Evolutionary conservation across 2,329 filamentous ascomycete genomes (phyloP).

Genomic region (Coniochaeta sp.): DNA sequence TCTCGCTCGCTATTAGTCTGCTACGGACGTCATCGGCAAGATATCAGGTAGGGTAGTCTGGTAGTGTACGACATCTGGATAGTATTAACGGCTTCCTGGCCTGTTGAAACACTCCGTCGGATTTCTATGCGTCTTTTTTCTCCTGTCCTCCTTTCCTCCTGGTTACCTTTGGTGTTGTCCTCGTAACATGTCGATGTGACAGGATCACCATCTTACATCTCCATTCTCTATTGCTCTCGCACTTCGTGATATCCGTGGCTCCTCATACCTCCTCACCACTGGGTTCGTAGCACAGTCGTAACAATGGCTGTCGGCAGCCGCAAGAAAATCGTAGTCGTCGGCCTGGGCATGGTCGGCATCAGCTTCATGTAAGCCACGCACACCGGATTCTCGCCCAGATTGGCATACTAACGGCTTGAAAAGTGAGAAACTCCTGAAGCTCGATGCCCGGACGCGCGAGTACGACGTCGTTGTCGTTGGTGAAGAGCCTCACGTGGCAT

Average conservation of each 20-base stretch:
- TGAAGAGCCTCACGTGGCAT: conserved; percentile 80
- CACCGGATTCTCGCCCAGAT: background rate
- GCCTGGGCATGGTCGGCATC: conserved; percentile 86
- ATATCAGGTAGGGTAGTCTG: background rate
- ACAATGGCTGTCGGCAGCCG: conserved; percentile 18
- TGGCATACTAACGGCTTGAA: background rate
- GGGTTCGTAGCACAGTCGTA: background rate
- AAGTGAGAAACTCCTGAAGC: conserved; percentile 83
- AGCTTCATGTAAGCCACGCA: conserved; percentile 65
- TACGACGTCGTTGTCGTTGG: conserved; percentile 82
- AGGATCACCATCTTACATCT: background rate
- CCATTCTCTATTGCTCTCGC: background rate
- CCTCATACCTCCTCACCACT: background rate
- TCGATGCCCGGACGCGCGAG: conserved; percentile 66
- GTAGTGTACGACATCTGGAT: background rate
- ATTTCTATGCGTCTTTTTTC: background rate
- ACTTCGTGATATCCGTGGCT: background rate
- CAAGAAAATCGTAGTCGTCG: conserved; percentile 74
- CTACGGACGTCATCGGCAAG: background rate
- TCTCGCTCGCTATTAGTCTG: background rate
- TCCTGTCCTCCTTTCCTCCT: background rate
- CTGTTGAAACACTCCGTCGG: background rate
- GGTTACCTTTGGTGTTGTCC: background rate
- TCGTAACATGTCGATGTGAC: background rate
- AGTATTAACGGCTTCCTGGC: background rate